A percentile compares a stretch with the other conserved stretches of the same genome.
Evolutionary conservation across 1,139 yeast species (phyloP).

Genomic region (Pichia sp.): DNA sequence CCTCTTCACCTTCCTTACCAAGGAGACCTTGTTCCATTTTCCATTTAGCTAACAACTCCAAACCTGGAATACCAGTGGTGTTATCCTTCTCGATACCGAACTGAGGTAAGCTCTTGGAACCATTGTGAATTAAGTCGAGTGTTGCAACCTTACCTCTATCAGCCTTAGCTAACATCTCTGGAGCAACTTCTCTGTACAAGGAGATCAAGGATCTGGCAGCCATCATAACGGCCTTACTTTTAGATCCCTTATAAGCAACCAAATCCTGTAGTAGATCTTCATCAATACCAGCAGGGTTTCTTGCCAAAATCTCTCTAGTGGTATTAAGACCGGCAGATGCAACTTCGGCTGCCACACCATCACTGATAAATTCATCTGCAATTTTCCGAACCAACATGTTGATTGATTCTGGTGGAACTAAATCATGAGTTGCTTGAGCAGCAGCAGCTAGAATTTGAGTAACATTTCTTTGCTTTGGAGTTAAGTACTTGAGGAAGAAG

Average conservation of each 20-base stretch:
- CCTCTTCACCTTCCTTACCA: slow-evolving; percentile 36
- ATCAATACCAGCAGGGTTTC: slow-evolving; percentile 93
- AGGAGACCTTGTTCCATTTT: slow-evolving; percentile 56
- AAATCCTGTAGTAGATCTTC: slow-evolving; percentile 81
- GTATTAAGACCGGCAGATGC: slow-evolving; percentile 98
- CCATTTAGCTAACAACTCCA: slow-evolving; percentile 88
- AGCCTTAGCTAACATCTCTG: slow-evolving; percentile 83
- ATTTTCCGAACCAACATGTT: slow-evolving; percentile 76
- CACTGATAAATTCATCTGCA: slow-evolving; percentile 96
- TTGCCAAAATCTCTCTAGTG: slow-evolving; percentile 81
- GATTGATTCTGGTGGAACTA: slow-evolving; percentile 92
- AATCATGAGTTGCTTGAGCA: slow-evolving; percentile 94
- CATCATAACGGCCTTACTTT: slow-evolving; percentile 86
- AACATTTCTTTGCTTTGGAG: slow-evolving; percentile 91
- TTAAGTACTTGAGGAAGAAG: slow-evolving; percentile 76
- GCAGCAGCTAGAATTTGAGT: slow-evolving; percentile 95
- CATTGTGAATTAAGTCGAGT: slow-evolving; percentile 58
- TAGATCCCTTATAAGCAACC: slow-evolving; percentile 85
- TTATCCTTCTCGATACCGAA: slow-evolving; percentile 67
- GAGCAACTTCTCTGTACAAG: slow-evolving; percentile 88
- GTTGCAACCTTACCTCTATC: slow-evolving; percentile 92
- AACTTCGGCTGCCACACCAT: slow-evolving; percentile 96
- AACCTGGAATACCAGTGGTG: slow-evolving; percentile 73
- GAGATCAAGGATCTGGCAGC: slow-evolving; percentile 90
- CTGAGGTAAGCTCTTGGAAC: slow-evolving; percentile 40